Evolutionary conservation across 139 green algal genomes (phyloP).

Genomic region (Ulvella scutata): DNA sequence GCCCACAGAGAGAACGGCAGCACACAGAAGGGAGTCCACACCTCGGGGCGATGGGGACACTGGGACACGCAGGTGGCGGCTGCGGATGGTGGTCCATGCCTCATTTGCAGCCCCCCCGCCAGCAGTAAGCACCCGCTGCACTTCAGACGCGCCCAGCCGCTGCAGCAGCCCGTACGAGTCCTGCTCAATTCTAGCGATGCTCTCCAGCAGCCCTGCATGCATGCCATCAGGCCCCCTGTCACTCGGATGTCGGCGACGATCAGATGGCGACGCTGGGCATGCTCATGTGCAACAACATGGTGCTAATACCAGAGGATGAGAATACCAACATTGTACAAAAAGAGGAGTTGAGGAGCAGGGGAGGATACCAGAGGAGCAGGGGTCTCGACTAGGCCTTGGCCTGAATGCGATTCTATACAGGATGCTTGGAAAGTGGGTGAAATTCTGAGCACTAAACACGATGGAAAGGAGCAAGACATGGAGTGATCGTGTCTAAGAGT

Average conservation of each 20-base stretch:
- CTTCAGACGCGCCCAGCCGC: slow-evolving; percentile 38
- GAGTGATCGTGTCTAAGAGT: background rate
- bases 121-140: slow-evolving; percentile 46
- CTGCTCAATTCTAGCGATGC: slow-evolving; percentile 66
- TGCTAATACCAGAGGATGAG: background rate
- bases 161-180: slow-evolving; percentile 42
- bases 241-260: background rate
- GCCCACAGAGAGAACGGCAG: background rate
- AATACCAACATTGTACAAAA: background rate
- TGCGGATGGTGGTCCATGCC: slow-evolving; percentile 55
- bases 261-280: background rate
- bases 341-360: background rate
- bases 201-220: slow-evolving; percentile 58
- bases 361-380: background rate
- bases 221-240: background rate
- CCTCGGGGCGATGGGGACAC: slow-evolving; percentile 36
- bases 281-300: background rate
- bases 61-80: slow-evolving; percentile 42
- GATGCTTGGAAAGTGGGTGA: background rate
- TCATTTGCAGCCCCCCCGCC: slow-evolving; percentile 65
- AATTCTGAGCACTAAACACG: background rate
- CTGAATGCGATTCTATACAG: background rate
- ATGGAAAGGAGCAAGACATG: background rate
- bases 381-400: background rate
- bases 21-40: background rate